Conservation (phyloP, 1,284 basidiomycete species). For the Trametes hirsuta region DNA sequence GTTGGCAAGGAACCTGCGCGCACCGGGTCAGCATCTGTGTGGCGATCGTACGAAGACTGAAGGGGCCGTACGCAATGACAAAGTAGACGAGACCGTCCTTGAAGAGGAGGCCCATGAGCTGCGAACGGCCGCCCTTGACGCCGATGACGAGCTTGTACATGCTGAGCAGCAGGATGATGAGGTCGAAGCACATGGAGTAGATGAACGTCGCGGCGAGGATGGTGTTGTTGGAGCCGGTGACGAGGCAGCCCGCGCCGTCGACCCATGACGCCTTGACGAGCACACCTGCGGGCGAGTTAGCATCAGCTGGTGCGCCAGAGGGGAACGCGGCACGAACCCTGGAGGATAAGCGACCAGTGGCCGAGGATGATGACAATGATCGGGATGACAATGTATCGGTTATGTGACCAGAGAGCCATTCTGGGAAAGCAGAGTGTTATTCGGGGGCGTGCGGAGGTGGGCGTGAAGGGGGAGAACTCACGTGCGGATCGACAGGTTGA, state of each 20-base stretch:
- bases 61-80: constrained; percentile 36
- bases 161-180: constrained; percentile 61
- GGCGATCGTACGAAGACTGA: too few relatives aligned
- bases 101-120: constrained; percentile 36
- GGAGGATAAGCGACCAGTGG: constrained; percentile 78
- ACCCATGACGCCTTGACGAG: constrained; percentile 62
- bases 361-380: constrained; percentile 66
- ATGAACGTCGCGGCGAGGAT: constrained; percentile 50
- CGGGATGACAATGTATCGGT: constrained; percentile 55
- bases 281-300: constrained; percentile 46
- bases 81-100: constrained; percentile 39
- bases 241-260: constrained; percentile 49
- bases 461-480: constrained; percentile 37
- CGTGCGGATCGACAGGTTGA: constrained; percentile 81
- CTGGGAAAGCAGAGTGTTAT: constrained; percentile 38
- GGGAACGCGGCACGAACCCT: constrained; percentile 48
- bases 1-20: constrained; percentile 32
- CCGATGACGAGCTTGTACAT: constrained; percentile 43
- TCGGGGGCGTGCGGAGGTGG: not conserved
- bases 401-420: constrained; percentile 73
- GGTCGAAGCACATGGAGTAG: constrained; percentile 51
- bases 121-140: constrained; percentile 31
- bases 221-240: constrained; percentile 56
- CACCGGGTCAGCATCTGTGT: not conserved
- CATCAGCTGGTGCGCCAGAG: not conserved